Base-by-base conservation (phyloP, 768 basidiomycete species). In the Russula olivacea region DNA sequence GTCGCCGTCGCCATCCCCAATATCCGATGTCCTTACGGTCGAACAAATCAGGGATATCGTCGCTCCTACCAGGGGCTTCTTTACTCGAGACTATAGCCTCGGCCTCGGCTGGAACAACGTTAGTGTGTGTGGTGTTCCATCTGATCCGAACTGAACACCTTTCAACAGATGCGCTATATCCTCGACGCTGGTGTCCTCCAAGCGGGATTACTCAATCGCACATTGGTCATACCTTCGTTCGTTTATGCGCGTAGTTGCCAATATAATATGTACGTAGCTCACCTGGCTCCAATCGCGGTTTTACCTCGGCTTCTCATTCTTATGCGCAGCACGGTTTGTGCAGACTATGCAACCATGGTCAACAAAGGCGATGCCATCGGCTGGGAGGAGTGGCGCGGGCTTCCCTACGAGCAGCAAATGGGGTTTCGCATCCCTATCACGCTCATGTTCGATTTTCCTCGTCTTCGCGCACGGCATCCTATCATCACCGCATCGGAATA, bases 51-150 rank as follows among this genome's bases (percentile, higher is more conserved):
- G 65, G 45, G 70, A 69, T 28, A 68, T 78, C 28, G 74, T 79
- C 1, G 55, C 70, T n/a, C 66, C 70, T 19, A 78, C 79, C 2
- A 70, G 74, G 50, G 79, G 79, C 4, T 81, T 72, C 59, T 80
- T 77, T 65, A 73, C 73, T 23, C 74, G 80, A 36, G 79, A 80
- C 56, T 80, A 70, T 64, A 79, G 74, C 54, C 69, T 79, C 59
- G 74, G 73, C 3, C 68, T 81, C 6, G 80, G 79, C 21, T 80
- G 79, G 78, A 80, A 81, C 66, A 81, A 80, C 50, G 78, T 80
- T 36, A 61, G 78, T 68, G 11, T 14, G n/a, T 15, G 48, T n/a
- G 21, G 41, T 17, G 34, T 30, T 10, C 15, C 2, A 9, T 19
- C 28, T 32, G n/a, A 7, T 36, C 19, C 1, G 32, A 21, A 12